Evolutionary conservation across 192 early-diverging fungal genomes (phyloP), one percentile per base, ranked within the genome.

Genomic region (Coemansia sp.): DNA sequence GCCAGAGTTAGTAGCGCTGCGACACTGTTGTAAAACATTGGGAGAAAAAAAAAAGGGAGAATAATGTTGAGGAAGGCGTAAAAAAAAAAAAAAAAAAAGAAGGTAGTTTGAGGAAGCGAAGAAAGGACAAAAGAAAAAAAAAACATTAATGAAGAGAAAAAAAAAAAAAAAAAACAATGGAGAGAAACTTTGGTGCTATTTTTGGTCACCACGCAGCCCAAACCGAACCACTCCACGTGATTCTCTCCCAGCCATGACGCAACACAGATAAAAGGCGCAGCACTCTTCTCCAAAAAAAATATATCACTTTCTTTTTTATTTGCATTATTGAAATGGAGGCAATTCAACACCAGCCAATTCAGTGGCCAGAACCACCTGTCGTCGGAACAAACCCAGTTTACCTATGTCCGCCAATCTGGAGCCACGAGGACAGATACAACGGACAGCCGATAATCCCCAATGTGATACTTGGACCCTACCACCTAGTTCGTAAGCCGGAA

Each of bases 381-480:
- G 13, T 63, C 30, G 69, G 75, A 33, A 33, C 46, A 4, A 38
- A 17, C 5, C 80, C 80, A 23, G 77, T 82, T 47, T 47, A 70
- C 40, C 58, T 77, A 6, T 69, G 62, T 38, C 75, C 72, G 2
- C 75, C 80, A 0, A 35, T 40, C 8, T 82, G 80, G 80, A 43
- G 58, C 17, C 71, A 82, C 66, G 72, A 77, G 21, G 80, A 82
- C 66, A 65, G 80, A 19, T 77, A 82, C 59, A 40, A 13, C 17
- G 75, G 70, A 6, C 80, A 82, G 38, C 65, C 80, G 11, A 70
- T 82, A n/a, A 44, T 82, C 4, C 80, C 68, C 17, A 66, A 77
- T 35, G 72, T 97, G 14, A 90, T 86, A 39, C 87, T 95, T 1
- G 95, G 95, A 0, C 95, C 95, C 7, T 93, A 91, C 77, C 85